Base-by-base conservation (phyloP, 306 rosid genomes). In the Cucumis melo region DNA sequence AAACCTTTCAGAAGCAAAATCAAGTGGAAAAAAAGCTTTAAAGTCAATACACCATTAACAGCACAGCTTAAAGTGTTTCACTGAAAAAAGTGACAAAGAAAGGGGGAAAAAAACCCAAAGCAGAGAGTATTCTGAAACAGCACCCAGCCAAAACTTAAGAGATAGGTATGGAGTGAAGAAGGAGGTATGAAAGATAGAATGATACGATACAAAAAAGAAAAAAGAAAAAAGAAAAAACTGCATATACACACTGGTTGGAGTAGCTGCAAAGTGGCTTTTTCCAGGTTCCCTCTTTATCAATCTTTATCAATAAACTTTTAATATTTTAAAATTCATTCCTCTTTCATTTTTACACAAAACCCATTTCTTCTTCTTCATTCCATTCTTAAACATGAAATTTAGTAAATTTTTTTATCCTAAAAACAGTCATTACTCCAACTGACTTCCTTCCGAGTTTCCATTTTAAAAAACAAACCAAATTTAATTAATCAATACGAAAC, bases 31-130 rank as follows among this genome's bases (percentile, higher is more conserved):
- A 46, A 77, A 73, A 29, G 83, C 74, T 67, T 60, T n/a, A 77
- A 79, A 88, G 88, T 89, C 84, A 86, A 85, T 78, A 85, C 79
- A 72, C 54, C 73, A 84, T 73, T 48, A 44, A 80, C 81, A 91
- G 83, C 85, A 78, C 87, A 58, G 74, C 81, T 20, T 32, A 56
- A 85, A 81, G 79, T 39, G 80, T 54, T 46, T 32, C 73, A 82
- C 73, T 50, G 82, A 74, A 73, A 79, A 82, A 60, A 74, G 58
- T 16, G 23, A 23, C 46, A 29, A 72, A 27, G 53, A 34, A 21
- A 57, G 27, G 54, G n/a, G 29, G 74, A 77, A 58, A 61, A 17
- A 77, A 10, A 19, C 12, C 27, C 59, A 77, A 83, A 84, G 74
- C 46, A 77, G 17, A 68, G 53, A 51, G 56, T 73, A 32, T 7